Percentiles rank a stretch among this genome's conserved stretches.
These are phyloP conservation scores for Angophora floribunda DNA, from an alignment of 345 rosid species.

Conservation along the genomic window DNA sequence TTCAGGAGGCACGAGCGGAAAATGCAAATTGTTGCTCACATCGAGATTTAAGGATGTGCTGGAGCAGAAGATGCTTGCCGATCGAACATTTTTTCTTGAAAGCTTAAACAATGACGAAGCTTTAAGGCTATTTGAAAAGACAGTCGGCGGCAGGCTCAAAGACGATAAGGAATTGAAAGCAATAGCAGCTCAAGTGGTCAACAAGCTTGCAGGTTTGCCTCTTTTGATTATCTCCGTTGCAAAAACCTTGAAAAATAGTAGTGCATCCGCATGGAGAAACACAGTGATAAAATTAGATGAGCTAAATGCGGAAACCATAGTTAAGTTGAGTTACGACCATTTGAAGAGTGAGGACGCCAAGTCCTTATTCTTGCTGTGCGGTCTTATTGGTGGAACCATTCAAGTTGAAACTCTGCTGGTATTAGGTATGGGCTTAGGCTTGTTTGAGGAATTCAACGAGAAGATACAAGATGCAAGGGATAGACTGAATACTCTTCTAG, in stretches of 20 bases:
- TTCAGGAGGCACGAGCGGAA: rapidly evolving
- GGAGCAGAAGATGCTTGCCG: neutral
- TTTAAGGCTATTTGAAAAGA: neutral
- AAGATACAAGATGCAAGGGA: neutral
- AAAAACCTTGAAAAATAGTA: neutral
- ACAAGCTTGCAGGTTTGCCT: neutral
- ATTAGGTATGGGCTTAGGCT: neutral
- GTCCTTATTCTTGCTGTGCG: neutral
- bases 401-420: neutral
- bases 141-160: neutral
- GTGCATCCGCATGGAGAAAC: neutral
- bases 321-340: neutral
- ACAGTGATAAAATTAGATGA: neutral
- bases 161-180: rapidly evolving
- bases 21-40: neutral
- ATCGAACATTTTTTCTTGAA: neutral
- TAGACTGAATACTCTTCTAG: neutral
- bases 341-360: neutral
- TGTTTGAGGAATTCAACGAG: neutral
- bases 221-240: neutral
- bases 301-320: neutral
- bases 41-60: neutral
- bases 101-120: neutral
- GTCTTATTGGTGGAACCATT: neutral
- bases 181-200: neutral